Base-by-base conservation (phyloP, 352 stramenopile genomes). In the Bremia lactucae region DNA sequence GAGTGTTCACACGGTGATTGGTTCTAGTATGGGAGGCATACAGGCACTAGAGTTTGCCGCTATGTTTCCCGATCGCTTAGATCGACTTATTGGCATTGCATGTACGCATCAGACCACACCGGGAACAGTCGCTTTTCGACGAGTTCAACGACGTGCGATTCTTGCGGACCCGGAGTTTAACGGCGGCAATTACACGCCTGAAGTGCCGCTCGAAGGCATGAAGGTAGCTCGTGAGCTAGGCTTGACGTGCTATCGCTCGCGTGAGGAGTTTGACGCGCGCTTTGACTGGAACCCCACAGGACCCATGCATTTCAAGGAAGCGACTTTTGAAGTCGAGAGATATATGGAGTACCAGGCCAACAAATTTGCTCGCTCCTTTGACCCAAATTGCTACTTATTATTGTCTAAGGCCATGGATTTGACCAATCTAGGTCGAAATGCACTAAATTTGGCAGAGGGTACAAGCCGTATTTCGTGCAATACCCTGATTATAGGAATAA, bases 301-400 rank as follows among this genome's bases (percentile, higher is more conserved):
- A 2, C 55, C 57, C 10, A 67, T 68, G 52, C 65, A 89, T 29
- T 88, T 89, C 41, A 80, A 74, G 47, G 62, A 64, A n/a, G 46
- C 69, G 10, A 92, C 77, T 9, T 95, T 95, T 34, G 83, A 95
- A 21, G 79, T 95, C 0, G 83, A 95, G 59, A 82, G 64, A 39
- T 95, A 95, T 70, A 88, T 95, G 79, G 72, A 88, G 45, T 89
- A 95, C 61, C 77, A 95, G 49, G 81, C 72, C 23, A 72, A 55
- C 48, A 92, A 92, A 51, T 95, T 95, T 41, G 79, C 80, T 19
- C 75, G 76, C 6, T 45, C 77, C 15, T 93, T 79, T 43, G 83
- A 95, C 43, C 74, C 82, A 1, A 94, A 95, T 59, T 92, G 81
- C 62, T 95, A 95, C 54, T 38, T 95, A 40, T 49, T 92, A 49